Conservation (phyloP, 148 eudicot genomes). For the Rhododendron ovatum region DNA sequence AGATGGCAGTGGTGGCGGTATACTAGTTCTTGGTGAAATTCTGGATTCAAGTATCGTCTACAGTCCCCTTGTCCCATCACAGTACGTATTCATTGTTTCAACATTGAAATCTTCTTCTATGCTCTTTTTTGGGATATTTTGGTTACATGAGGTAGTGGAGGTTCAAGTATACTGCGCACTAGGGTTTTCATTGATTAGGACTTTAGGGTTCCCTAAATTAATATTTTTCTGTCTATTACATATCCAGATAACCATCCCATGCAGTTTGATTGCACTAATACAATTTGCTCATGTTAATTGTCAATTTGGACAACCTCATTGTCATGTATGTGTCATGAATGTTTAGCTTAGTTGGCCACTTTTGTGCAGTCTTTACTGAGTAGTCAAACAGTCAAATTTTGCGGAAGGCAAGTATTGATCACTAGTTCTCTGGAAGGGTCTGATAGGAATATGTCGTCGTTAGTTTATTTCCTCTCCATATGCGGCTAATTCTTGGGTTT, state of each 20-base stretch:
- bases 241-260: background rate
- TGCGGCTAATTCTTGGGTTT: background rate
- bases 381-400: background rate
- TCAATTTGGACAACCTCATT: background rate
- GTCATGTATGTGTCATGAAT: background rate
- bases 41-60: conserved; percentile 90
- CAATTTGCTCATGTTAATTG: background rate
- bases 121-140: conserved; percentile 7
- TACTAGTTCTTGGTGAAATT: conserved; percentile 98
- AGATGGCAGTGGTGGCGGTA: conserved; percentile 89
- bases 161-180: background rate
- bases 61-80: conserved; percentile 95
- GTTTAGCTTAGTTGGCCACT: background rate
- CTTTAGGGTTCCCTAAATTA: background rate
- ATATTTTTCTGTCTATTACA: background rate
- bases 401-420: background rate
- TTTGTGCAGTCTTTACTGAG: background rate
- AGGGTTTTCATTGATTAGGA: background rate
- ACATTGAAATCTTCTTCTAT: background rate
- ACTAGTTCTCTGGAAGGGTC: background rate
- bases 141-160: background rate
- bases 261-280: background rate
- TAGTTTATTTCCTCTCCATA: background rate
- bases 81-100: conserved; percentile 54
- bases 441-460: background rate